Evolutionary conservation across 352 stramenopile species (phyloP).

Genomic region (Globisporangium orthogonon): DNA sequence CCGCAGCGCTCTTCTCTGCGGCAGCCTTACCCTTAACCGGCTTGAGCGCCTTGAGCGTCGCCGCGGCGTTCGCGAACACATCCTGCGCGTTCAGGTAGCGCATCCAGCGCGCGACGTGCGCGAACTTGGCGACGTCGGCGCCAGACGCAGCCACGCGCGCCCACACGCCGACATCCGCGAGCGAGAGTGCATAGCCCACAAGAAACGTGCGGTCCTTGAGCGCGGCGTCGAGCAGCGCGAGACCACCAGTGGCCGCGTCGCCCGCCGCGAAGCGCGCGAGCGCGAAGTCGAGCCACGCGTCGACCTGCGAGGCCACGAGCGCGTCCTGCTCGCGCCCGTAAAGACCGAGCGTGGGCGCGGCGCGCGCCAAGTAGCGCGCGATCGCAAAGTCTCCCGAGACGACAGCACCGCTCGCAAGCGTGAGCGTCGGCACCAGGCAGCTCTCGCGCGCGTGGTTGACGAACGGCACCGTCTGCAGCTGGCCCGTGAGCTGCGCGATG

Average conservation of each 20-base stretch:
- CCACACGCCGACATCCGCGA: conserved; percentile 96
- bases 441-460: conserved; percentile 39
- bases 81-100: conserved; percentile 47
- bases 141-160: conserved; percentile 45
- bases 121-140: conserved; percentile 40
- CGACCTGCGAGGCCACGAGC: conserved; percentile 54
- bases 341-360: conserved; percentile 30
- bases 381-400: conserved; percentile 78
- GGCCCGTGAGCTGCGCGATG: conserved; percentile 34
- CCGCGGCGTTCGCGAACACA: conserved; percentile 46
- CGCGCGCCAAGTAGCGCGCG: conserved; percentile 58
- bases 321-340: conserved; percentile 58
- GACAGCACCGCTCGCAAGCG: conserved; percentile 39
- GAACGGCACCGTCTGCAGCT: conserved; percentile 26
- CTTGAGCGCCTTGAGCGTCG: conserved; percentile 47
- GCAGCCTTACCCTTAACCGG: conserved; percentile 9
- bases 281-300: conserved; percentile 94
- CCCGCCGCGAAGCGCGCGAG: conserved; percentile 40
- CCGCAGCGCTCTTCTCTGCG: conserved; percentile 2
- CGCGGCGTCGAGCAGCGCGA: conserved; percentile 86
- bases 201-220: conserved; percentile 92
- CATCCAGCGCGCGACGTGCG: conserved; percentile 76
- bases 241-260: conserved; percentile 26
- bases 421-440: conserved; percentile 62
- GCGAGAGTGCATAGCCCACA: conserved; percentile 88